Evolutionary conservation across 2,329 filamentous ascomycete species (phyloP), one percentile per base, ranked within the genome.

Genomic region (Penicillium sp.): DNA sequence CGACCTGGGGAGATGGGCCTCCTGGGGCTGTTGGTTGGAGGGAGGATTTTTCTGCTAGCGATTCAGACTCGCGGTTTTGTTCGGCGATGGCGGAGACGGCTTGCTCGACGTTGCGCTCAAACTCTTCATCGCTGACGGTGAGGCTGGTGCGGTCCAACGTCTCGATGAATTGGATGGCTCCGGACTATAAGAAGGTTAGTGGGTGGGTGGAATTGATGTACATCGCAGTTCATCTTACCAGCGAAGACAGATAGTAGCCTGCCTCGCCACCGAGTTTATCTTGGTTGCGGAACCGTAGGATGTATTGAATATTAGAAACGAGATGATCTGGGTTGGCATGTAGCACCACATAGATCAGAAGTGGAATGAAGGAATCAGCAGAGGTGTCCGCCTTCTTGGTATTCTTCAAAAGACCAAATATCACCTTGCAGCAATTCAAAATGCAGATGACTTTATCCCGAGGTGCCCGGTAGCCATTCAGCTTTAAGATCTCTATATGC

Each of bases 391-490:
- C 68, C 46, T 86, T 86, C 69, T 95, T 94, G 43, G 88, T 84
- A 65, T 96, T 94, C 56, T 91, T 90, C 42, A 98, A 74, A 40
- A 95, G 81, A 14, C 87, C 93, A 69, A 98, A 97, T 54, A 98
- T 97, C 53, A 98, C 94, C 71, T 98, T 98, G 80, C 93, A 98
- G 72, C 90, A 96, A 70, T 98, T 98, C 46, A 98, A 74, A 37
- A 97, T 89, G 68, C 93, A 98, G 40, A 98, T 97, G 45, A 98
- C 93, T 70, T 98, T 98, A 74, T 98, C 93, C 59, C 93, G 77
- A 3, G 93, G 93, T n/a, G 93, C 93, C 57, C 94, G 82, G 65
- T 98, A 98, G 7, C 87, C 93, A 63, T 91, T 95, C 63, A 98
- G 96, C 68, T 98, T 98, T 29, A 95, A 73, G 11, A 98, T 76